Base-by-base conservation (phyloP, 768 basidiomycete genomes). In the Boletus rubescentipes region DNA sequence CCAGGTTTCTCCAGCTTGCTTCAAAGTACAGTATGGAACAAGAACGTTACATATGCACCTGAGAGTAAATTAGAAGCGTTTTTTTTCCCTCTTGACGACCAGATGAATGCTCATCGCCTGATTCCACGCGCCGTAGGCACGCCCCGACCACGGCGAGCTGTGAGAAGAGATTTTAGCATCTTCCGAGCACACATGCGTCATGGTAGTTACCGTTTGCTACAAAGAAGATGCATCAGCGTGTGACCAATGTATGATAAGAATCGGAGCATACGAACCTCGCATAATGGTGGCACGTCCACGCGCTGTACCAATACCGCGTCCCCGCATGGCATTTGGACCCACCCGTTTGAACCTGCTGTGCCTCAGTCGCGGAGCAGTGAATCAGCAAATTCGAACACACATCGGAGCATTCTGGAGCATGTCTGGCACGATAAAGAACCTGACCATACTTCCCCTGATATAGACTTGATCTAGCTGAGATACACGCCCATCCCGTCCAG, bases 391-490 rank as follows among this genome's bases (percentile, higher is more conserved):
- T 31, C 38, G 32, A 51, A 77, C 91, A 70, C 68, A 95, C 97
- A 99, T 99, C 18, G 97, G 97, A 14, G 97, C 97, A 71, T 98
- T 98, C 70, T 98, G 91, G 62, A 99, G 78, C 91, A 99, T 98
- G 73, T 98, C 97, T 51, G 97, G 97, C 20, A 99, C 97, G 71
- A 98, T 98, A 76, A 98, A 96, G 79, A 97, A 98, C 60, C 97
- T 82, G 61, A 98, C 79, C 91, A 98, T 97, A 71, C 93, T 95
- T 54, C 97, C 97, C 63, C 97, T 81, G 63, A 99, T 99, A 74
- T 99, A 99, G 31, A 98, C 96, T 73, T 98, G 96, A 76, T 98
- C 97, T 46, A 99, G 80, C 71, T 99, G 97, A 12, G 97, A 97
- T 29, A 99, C 93, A 64, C 97, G 92, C 23, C 97, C 97, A 79